A percentile compares a stretch with the other conserved stretches of the same genome.
phyloP scores from a whole-genome alignment of 306 rosid species.

The Trichosanthes truncata region DNA sequence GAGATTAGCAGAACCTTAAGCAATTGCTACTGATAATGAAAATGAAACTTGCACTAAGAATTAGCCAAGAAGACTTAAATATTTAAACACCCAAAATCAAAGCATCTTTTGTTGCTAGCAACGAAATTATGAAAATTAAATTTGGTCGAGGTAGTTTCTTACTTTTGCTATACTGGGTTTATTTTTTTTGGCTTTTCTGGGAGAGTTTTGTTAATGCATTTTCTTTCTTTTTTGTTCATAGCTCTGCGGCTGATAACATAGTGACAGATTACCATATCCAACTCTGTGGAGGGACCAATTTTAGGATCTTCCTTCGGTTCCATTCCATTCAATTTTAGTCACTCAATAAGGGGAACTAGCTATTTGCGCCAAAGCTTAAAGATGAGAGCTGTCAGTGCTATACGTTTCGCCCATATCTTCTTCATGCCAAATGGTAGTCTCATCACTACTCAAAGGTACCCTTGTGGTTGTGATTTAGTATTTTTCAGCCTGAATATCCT shows the following conservation, averaged over 20 bases:
- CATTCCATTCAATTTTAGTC: neutral
- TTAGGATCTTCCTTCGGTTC: neutral
- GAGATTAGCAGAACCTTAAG: neutral
- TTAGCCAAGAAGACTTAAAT: neutral
- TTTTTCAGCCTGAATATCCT: neutral
- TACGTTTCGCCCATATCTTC: neutral
- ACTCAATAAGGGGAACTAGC: neutral
- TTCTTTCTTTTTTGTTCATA: neutral
- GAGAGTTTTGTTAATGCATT: neutral
- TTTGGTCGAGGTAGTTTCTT: neutral
- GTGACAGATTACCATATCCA: neutral
- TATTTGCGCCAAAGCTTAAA: neutral
- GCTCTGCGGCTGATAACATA: neutral
- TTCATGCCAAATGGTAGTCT: neutral
- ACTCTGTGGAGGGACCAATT: neutral
- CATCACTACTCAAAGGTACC: conserved; percentile 4
- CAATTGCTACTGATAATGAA: too few species aligned
- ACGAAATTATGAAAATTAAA: neutral
- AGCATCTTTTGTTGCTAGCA: neutral
- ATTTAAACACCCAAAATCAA: neutral
- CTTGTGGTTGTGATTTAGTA: neutral
- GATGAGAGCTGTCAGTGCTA: neutral
- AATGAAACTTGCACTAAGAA: neutral
- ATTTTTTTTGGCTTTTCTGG: neutral
- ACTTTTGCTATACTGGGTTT: neutral